A percentile compares a stretch with the other conserved stretches of the same genome.
Evolutionary conservation across 2,329 filamentous ascomycete species (phyloP).

Genomic region (Aspergillus niger): DNA sequence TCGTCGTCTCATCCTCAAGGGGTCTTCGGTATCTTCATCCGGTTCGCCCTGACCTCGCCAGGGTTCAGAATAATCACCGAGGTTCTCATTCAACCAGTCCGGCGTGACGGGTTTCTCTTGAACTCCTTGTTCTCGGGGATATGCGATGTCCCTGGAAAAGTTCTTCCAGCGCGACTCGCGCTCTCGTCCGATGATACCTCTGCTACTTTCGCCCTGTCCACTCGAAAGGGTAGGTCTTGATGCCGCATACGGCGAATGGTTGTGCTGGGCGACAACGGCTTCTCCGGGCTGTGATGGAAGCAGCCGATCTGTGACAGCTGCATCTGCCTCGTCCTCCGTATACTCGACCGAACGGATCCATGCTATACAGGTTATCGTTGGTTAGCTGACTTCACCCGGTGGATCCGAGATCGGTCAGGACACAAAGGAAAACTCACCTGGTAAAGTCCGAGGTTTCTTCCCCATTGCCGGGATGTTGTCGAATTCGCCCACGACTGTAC

Average conservation of each 20-base stretch:
- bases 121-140: constrained; percentile 39
- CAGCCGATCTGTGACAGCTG: constrained; percentile 35
- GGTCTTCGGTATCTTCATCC: constrained; percentile 54
- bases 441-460: constrained; percentile 37
- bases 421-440: constrained; percentile 31
- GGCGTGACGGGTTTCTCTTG: constrained; percentile 46
- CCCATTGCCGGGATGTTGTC: constrained; percentile 13
- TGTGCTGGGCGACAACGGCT: constrained; percentile 50
- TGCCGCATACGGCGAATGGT: constrained; percentile 42
- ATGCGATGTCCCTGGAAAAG: constrained; percentile 47
- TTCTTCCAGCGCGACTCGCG: constrained; percentile 51
- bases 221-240: constrained; percentile 24
- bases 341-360: constrained; percentile 48
- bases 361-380: constrained; percentile 26
- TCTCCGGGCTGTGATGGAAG: constrained; percentile 41
- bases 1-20: constrained; percentile 52
- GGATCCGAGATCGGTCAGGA: background rate
- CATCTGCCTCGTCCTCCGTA: constrained; percentile 40
- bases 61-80: constrained; percentile 48
- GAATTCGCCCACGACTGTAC: constrained; percentile 19
- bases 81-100: constrained; percentile 50
- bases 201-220: constrained; percentile 13
- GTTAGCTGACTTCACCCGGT: constrained; percentile 6
- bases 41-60: constrained; percentile 55
- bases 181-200: constrained; percentile 5